Evolutionary conservation across 2,329 filamentous ascomycete species (phyloP), one percentile per base, ranked within the genome.

Genomic region (Lachnellula subtilissima): DNA sequence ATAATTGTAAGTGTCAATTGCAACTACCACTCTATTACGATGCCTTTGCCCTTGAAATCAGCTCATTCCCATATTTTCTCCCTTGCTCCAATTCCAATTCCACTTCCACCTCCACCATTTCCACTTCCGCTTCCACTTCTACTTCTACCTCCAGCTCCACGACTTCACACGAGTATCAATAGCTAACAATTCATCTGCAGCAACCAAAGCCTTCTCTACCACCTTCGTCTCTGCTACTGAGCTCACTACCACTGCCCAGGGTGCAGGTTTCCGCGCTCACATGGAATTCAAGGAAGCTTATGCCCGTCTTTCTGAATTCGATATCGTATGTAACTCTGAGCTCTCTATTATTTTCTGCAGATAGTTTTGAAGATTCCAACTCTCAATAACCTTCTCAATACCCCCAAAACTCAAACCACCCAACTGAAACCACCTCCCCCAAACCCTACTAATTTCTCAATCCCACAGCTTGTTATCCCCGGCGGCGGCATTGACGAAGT

Each of bases 221-320:
- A 55, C 59, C 54, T 67, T 68, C 52, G 64, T 64, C 49, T 59
- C 63, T 70, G 77, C 77, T 55, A 80, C 82, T 70, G 76, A 81
- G 65, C 72, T 76, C 70, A 78, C 78, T 55, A 75, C 74, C 56
- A 79, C 80, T 46, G 72, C 72, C 54, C 80, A 91, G 72, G 88
- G 88, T 63, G 80, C 87, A 68, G 78, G 84, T 65, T 76, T 94
- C 72, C 82, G 83, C 67, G 84, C 88, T 60, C 86, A 94, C 73
- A 85, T 92, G 72, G 79, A 84, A 70, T 91, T 83, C 78, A 87
- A 88, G 69, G 88, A 93, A 69, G 89, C 89, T 59, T 81, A 90
- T 73, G 82, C 89, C 57, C 78, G 79, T 15, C 69, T 72, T 48
- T 49, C 60, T 17, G 65, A 71, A 54, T 92, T 88, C 70, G 90